Conservation (phyloP, 768 basidiomycete species). For the Ramaria sp. region DNA sequence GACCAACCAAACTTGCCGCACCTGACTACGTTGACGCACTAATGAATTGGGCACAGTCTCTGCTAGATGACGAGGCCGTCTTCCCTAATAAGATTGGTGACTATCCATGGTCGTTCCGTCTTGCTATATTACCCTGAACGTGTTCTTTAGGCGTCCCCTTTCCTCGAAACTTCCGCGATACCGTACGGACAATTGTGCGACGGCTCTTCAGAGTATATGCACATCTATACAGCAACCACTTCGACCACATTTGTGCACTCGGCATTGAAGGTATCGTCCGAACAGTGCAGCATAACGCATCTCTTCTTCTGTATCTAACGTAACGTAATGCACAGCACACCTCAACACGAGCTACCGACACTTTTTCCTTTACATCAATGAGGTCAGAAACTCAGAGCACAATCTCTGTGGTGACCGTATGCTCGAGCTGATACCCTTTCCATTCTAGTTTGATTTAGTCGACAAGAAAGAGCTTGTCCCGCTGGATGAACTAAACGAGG, state of each 20-base stretch:
- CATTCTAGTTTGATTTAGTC: conserved; percentile 73
- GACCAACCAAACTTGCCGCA: conserved; percentile 87
- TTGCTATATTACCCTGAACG: not conserved
- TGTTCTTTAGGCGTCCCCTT: conserved; percentile 70
- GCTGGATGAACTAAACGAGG: conserved; percentile 89
- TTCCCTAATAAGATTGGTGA: conserved; percentile 95
- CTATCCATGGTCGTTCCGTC: not conserved
- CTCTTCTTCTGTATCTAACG: not conserved
- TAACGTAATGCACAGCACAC: conserved; percentile 50
- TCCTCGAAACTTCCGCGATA: conserved; percentile 80
- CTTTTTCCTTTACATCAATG: conserved; percentile 94
- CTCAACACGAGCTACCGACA: conserved; percentile 97
- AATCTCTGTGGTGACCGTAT: not conserved
- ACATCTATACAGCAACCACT: conserved; percentile 98
- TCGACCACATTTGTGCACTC: conserved; percentile 95
- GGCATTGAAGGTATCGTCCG: conserved; percentile 84
- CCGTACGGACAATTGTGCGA: conserved; percentile 84
- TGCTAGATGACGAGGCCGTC: conserved; percentile 83
- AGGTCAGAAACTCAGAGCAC: conserved; percentile 39
- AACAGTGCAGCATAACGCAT: not conserved
- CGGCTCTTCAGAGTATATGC: conserved; percentile 95
- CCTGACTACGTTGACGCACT: conserved; percentile 95
- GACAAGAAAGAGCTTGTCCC: conserved; percentile 95
- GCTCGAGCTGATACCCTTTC: not conserved
- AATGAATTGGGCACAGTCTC: conserved; percentile 96